Evolutionary conservation across 768 basidiomycete genomes (phyloP).

Genomic region (Kwoniella bestiolae): DNA sequence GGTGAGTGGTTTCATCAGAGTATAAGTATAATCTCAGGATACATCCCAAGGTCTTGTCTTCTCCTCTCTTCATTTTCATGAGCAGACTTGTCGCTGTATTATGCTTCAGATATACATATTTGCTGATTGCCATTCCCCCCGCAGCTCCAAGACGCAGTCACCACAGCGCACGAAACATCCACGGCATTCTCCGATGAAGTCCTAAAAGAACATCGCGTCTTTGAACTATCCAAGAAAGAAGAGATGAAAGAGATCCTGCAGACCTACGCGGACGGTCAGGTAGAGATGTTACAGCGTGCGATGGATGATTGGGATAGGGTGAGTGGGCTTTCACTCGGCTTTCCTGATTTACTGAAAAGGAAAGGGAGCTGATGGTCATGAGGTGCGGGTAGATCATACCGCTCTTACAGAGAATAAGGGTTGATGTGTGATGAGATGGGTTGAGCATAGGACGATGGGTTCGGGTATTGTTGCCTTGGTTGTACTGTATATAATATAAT

Average conservation of each 20-base stretch:
- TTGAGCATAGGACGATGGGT: too few species aligned
- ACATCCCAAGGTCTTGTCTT: too few species aligned
- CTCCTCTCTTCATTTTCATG: too few species aligned
- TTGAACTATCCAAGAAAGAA: slow-evolving; percentile 85
- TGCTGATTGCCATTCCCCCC: neutral
- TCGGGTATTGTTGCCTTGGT: neutral
- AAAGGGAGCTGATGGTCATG: neutral
- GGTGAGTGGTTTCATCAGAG: slow-evolving; percentile 61
- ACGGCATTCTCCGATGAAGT: slow-evolving; percentile 97
- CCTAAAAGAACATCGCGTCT: slow-evolving; percentile 82
- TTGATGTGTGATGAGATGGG: too few species aligned
- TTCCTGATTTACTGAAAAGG: neutral
- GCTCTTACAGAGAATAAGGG: slow-evolving; percentile 87
- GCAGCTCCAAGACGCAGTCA: slow-evolving; percentile 94
- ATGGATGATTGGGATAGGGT: slow-evolving; percentile 95
- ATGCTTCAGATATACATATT: neutral
- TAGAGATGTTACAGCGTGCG: slow-evolving; percentile 91
- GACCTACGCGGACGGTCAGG: slow-evolving; percentile 88
- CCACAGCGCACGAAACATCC: slow-evolving; percentile 90
- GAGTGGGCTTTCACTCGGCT: slow-evolving; percentile 9
- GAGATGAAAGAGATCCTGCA: slow-evolving; percentile 97
- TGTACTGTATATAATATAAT: neutral
- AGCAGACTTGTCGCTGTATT: too few species aligned
- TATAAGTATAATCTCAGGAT: too few species aligned
- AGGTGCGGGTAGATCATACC: slow-evolving; percentile 72